These are phyloP conservation scores for Talaromyces islandicus DNA, from an alignment of 2,329 filamentous ascomycete species.

Conservation along the genomic window DNA sequence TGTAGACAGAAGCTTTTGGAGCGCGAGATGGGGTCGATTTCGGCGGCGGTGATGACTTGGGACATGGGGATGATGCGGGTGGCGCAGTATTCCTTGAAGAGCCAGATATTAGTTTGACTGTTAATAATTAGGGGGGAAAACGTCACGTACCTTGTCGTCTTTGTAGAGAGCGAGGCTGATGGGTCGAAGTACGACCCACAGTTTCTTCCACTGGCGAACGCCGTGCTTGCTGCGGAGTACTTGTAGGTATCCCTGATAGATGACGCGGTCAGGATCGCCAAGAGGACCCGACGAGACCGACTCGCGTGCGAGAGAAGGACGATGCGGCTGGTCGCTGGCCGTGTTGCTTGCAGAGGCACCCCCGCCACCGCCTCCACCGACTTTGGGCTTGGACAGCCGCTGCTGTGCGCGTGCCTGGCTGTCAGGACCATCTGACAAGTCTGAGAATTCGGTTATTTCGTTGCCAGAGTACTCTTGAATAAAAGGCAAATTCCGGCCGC, in stretches of 20 bases:
- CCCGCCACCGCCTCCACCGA: neutral
- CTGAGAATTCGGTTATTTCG: slow-evolving; percentile 72
- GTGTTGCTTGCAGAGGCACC: neutral
- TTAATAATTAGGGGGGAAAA: neutral
- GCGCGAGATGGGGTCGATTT: slow-evolving; percentile 79
- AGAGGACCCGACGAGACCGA: neutral
- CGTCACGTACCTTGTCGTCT: slow-evolving; percentile 54
- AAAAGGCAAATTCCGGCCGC: slow-evolving; percentile 24
- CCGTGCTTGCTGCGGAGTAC: slow-evolving; percentile 73
- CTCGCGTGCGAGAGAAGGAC: slow-evolving; percentile 6
- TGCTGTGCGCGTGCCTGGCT: slow-evolving; percentile 18
- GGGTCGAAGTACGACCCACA: slow-evolving; percentile 86
- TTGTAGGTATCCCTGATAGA: slow-evolving; percentile 88
- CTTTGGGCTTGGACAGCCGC: slow-evolving; percentile 16
- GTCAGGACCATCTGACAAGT: slow-evolving; percentile 63
- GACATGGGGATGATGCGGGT: slow-evolving; percentile 73
- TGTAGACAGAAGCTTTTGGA: slow-evolving; percentile 86
- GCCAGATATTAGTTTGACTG: neutral
- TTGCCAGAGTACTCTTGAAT: slow-evolving; percentile 56
- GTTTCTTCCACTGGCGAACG: slow-evolving; percentile 87
- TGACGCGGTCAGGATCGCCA: slow-evolving; percentile 75
- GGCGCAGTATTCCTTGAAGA: slow-evolving; percentile 69
- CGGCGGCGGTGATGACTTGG: slow-evolving; percentile 80
- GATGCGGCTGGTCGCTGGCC: neutral
- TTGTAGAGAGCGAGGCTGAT: slow-evolving; percentile 88